Conservation (phyloP, 371 early-diverging fungal species). For the Mortierella sp. region DNA sequence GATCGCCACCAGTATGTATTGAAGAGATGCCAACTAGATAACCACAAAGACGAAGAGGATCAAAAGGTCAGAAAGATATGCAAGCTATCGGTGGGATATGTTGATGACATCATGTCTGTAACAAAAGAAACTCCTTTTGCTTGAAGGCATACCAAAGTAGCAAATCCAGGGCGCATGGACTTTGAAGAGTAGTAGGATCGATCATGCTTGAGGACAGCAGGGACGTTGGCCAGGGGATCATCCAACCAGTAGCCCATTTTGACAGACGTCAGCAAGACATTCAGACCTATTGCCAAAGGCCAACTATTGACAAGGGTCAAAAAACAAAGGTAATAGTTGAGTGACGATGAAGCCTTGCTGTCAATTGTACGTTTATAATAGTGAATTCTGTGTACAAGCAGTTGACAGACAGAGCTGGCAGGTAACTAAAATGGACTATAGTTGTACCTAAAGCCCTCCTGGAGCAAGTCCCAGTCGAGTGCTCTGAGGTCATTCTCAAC, state of each 20-base stretch:
- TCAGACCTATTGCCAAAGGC: conserved; percentile 42
- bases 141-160: conserved; percentile 24
- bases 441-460: conserved; percentile 45
- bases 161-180: conserved; percentile 34
- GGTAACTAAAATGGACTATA: not conserved
- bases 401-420: not conserved
- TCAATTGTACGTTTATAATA: not conserved
- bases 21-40: conserved; percentile 28
- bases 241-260: conserved; percentile 56
- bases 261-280: conserved; percentile 35
- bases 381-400: not conserved
- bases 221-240: conserved; percentile 38
- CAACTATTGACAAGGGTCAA: conserved; percentile 19
- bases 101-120: not conserved
- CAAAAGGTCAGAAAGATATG: not conserved
- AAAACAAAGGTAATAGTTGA: too few species aligned
- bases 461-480: conserved; percentile 51
- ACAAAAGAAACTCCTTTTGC: not conserved
- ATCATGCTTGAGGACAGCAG: conserved; percentile 27
- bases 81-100: not conserved
- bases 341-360: not conserved
- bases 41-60: not conserved
- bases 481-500: conserved; percentile 47
- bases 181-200: conserved; percentile 21
- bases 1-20: conserved; percentile 36